phyloP scores from a whole-genome alignment of 805 yeast genomes.

The Candida nitratophila region DNA sequence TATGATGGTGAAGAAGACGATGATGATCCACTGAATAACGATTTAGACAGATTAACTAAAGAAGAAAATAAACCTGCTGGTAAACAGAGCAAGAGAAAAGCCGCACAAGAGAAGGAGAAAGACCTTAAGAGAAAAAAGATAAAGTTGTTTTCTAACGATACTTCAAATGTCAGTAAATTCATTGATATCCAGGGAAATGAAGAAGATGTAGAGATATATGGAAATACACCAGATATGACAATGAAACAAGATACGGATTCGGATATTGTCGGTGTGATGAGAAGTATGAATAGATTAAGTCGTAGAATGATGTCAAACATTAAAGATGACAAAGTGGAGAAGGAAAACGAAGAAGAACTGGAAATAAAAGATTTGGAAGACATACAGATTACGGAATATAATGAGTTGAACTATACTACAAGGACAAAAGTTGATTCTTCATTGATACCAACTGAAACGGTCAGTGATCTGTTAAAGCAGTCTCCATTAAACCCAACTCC shows the following conservation, averaged over 20 bases:
- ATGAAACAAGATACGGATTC: slow-evolving; percentile 62
- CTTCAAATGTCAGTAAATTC: slow-evolving; percentile 53
- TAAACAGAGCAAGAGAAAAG: slow-evolving; percentile 2
- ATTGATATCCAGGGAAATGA: slow-evolving; percentile 77
- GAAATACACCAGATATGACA: slow-evolving; percentile 83
- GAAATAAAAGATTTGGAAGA: slow-evolving; percentile 46
- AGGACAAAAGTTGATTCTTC: slow-evolving; percentile 20
- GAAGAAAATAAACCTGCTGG: background rate
- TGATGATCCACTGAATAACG: slow-evolving; percentile 9
- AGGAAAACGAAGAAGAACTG: slow-evolving; percentile 36
- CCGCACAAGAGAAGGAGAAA: slow-evolving; percentile 30
- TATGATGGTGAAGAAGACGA: slow-evolving; percentile 33
- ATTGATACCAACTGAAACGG: slow-evolving; percentile 16
- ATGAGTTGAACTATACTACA: slow-evolving; percentile 34
- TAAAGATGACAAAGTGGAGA: slow-evolving; percentile 32
- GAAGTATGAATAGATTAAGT: slow-evolving; percentile 84
- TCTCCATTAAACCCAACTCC: slow-evolving; percentile 21
- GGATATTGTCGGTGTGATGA: slow-evolving; percentile 69
- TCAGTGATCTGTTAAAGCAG: slow-evolving; percentile 11
- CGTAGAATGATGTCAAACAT: slow-evolving; percentile 66
- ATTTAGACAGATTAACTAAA: background rate
- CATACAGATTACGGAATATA: slow-evolving; percentile 40
- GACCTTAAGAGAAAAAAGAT: slow-evolving; percentile 23
- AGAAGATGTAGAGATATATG: slow-evolving; percentile 67
- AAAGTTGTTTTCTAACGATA: slow-evolving; percentile 27